Evolutionary conservation across 1,284 basidiomycete genomes (phyloP).

Genomic region (Wolfiporia cocos): DNA sequence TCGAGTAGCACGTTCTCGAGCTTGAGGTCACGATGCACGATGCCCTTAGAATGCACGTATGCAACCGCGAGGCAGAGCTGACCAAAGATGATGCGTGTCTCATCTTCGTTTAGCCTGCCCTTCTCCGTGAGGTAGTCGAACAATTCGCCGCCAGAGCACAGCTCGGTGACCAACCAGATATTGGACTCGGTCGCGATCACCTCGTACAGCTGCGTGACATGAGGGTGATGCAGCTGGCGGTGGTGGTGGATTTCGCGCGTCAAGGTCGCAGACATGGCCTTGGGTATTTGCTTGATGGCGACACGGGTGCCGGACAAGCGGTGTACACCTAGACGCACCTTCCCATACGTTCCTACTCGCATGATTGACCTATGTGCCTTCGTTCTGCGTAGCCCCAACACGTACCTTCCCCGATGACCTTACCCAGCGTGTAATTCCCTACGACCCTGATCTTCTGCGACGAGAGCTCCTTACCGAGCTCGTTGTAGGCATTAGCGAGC

Average conservation of each 20-base stretch:
- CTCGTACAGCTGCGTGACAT: slow-evolving; percentile 95
- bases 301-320: slow-evolving; percentile 85
- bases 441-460: slow-evolving; percentile 87
- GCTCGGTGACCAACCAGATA: slow-evolving; percentile 97
- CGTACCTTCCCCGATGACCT: slow-evolving; percentile 93
- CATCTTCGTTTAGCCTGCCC: slow-evolving; percentile 79
- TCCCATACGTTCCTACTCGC: slow-evolving; percentile 79
- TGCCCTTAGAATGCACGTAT: slow-evolving; percentile 85
- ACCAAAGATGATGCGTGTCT: slow-evolving; percentile 82
- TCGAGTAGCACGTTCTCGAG: slow-evolving; percentile 94
- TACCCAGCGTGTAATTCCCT: slow-evolving; percentile 93
- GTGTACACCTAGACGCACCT: slow-evolving; percentile 90
- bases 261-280: slow-evolving; percentile 82
- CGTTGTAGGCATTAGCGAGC: slow-evolving; percentile 93
- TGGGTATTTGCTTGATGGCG: slow-evolving; percentile 97
- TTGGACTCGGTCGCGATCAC: slow-evolving; percentile 93
- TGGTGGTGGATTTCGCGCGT: slow-evolving; percentile 99
- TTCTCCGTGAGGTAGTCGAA: slow-evolving; percentile 98
- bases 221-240: slow-evolving; percentile 90
- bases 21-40: slow-evolving; percentile 95
- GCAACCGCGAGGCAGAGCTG: slow-evolving; percentile 96
- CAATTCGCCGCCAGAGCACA: slow-evolving; percentile 94
- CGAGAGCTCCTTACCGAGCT: slow-evolving; percentile 91
- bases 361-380: neutral
- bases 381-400: slow-evolving; percentile 7